phyloP scores from a whole-genome alignment of 139 green algal species.

The Edaphochlamys debaryana region DNA sequence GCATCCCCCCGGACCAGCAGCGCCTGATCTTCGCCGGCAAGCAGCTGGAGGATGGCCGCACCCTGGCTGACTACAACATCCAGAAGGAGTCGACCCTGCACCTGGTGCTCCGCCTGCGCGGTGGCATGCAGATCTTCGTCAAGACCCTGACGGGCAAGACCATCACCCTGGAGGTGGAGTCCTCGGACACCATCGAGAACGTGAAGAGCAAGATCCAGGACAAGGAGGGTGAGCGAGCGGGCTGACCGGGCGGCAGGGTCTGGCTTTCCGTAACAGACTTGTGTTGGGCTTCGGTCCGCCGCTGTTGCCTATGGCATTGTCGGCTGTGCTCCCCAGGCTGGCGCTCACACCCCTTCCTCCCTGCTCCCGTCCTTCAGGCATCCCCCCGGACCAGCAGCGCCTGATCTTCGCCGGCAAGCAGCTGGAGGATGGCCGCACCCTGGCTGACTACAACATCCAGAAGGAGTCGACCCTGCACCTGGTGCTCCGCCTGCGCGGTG shows the following conservation, averaged over 20 bases:
- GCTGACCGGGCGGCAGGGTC: background rate
- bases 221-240: slow-evolving; percentile 77
- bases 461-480: slow-evolving; percentile 88
- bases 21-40: slow-evolving; percentile 94
- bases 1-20: slow-evolving; percentile 93
- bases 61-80: slow-evolving; percentile 96
- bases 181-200: no score
- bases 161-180: no score
- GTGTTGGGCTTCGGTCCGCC: background rate
- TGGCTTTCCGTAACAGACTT: background rate
- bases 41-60: slow-evolving; percentile 94
- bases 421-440: slow-evolving; percentile 92
- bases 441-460: slow-evolving; percentile 97
- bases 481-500: slow-evolving; percentile 64
- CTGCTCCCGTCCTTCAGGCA: slow-evolving; percentile 48
- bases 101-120: slow-evolving; percentile 69
- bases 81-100: slow-evolving; percentile 91
- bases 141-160: no score
- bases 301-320: no score
- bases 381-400: slow-evolving; percentile 93
- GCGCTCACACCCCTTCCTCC: background rate
- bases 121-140: no score
- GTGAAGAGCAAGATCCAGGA: slow-evolving; percentile 97
- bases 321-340: background rate
- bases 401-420: slow-evolving; percentile 96